Conservation (phyloP, 345 rosid genomes). For the Acer negundo region DNA sequence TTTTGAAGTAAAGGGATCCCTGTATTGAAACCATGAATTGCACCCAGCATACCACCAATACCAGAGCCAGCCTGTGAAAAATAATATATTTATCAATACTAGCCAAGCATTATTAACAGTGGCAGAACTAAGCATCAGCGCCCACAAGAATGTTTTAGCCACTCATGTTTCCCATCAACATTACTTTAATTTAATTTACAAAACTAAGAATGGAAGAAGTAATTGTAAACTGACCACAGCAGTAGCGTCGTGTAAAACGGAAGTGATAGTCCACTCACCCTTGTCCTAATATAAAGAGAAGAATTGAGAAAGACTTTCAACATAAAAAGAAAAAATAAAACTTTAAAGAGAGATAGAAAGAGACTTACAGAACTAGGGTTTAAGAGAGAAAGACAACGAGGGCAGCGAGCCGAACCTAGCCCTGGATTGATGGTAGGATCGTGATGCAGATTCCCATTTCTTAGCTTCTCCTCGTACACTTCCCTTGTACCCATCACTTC, state of each 20-base stretch:
- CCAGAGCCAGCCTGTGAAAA: background rate
- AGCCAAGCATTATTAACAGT: background rate
- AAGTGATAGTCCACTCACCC: conserved; percentile 78
- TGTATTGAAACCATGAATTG: conserved; percentile 79
- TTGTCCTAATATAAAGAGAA: conserved; percentile 41
- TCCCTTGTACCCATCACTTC: conserved; percentile 73
- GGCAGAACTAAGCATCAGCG: too few relatives aligned
- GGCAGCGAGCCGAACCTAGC: conserved; percentile 89
- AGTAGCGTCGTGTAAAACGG: conserved; percentile 83
- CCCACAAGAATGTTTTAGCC: background rate
- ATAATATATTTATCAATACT: background rate
- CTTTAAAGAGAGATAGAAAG: background rate
- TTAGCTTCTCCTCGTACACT: conserved; percentile 85
- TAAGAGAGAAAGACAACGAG: conserved; percentile 85
- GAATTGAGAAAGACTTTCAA: background rate
- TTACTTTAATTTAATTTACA: too few relatives aligned
- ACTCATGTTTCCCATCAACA: too few relatives aligned
- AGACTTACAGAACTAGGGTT: conserved; percentile 55
- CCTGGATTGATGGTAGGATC: conserved; percentile 94
- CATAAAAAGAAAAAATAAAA: background rate
- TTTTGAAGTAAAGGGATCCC: conserved; percentile 80
- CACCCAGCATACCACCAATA: conserved; percentile 67
- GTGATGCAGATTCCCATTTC: conserved; percentile 64
- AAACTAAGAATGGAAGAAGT: background rate
- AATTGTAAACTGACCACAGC: conserved; percentile 66